Evolutionary conservation across 345 rosid species (phyloP), one percentile per base, ranked within the genome.

Genomic region (Sisymbrium irio): DNA sequence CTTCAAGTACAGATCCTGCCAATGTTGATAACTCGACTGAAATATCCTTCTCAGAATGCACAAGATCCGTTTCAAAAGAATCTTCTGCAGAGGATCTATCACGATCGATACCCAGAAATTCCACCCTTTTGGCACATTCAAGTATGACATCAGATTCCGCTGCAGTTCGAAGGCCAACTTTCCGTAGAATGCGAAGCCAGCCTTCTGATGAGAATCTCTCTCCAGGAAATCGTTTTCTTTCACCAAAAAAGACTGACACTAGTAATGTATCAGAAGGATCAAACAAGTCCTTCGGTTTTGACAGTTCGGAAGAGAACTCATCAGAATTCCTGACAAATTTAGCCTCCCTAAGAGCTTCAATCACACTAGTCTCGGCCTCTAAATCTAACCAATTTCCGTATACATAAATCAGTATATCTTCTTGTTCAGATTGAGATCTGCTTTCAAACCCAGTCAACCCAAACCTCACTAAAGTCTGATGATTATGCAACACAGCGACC

Each of bases 151-250:
- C 96, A 30, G 93, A 84, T 82, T 90, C 97, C 2, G 79, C 49
- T 71, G 96, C 80, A 61, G 83, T 87, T 74, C 76, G 88, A 79
- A 93, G 92, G 61, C 97, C 98, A 37, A 79, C 77, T 83, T 89
- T 88, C 83, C 89, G 80, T 66, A 93, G 81, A 76, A 93, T 90
- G 71, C 64, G 91, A 78, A 90, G 97, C 98, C 98, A 93, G 45
- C 89, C 84, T 46, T 89, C 89, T 27, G 88, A 78, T 72, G 77
- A 70, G 79, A 93, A 93, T 83, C 97, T 89, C 83, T 93, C 98
- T 74, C 98, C 98, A 22, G 98, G 98, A 83, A 93, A 90, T 71
- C 83, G 87, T 74, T 80, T 84, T 77, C 90, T 87, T 85, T 90
- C 92, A 57, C 93, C 90, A 18, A 84, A 85, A 84, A 93, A 93